phyloP scores from a whole-genome alignment of 2,329 filamentous ascomycete species.

The Sporothrix luriei region DNA sequence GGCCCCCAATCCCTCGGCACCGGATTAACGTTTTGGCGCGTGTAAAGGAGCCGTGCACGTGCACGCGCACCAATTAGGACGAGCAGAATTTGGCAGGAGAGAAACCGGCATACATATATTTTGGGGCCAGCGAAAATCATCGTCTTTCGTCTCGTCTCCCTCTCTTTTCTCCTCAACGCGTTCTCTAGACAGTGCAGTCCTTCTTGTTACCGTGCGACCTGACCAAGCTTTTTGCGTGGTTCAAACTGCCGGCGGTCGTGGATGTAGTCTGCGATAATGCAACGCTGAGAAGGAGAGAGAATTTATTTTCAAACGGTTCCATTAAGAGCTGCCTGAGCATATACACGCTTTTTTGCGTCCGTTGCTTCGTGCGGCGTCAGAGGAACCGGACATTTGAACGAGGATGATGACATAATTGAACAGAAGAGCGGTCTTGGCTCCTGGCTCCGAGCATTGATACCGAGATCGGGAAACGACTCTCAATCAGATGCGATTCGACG shows the following conservation, averaged over 20 bases:
- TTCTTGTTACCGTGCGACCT: conserved; percentile 59
- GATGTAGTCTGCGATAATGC: conserved; percentile 64
- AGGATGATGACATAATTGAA: neutral
- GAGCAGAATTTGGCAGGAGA: neutral
- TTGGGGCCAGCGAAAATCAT: conserved; percentile 31
- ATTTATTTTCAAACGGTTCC: conserved; percentile 48
- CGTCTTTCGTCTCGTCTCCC: conserved; percentile 29
- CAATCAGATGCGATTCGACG: neutral
- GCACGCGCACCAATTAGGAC: conserved; percentile 15
- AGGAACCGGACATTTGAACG: conserved; percentile 67
- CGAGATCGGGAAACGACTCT: neutral
- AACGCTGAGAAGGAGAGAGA: conserved; percentile 55
- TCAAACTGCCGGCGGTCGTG: conserved; percentile 59
- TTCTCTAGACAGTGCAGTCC: conserved; percentile 85
- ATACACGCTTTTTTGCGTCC: conserved; percentile 41
- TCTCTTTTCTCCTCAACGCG: conserved; percentile 57
- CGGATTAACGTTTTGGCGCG: conserved; percentile 5
- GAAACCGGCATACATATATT: neutral
- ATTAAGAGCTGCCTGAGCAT: conserved; percentile 63
- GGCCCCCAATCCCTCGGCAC: conserved; percentile 2
- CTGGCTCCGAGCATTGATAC: neutral
- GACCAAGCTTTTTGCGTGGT: conserved; percentile 69
- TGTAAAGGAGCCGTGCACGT: conserved; percentile 20
- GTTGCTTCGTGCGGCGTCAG: conserved; percentile 82
- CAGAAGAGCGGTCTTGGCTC: neutral